Evolutionary conservation across 2,329 filamentous ascomycete species (phyloP).

Genomic region (Tolypocladium tropicale): DNA sequence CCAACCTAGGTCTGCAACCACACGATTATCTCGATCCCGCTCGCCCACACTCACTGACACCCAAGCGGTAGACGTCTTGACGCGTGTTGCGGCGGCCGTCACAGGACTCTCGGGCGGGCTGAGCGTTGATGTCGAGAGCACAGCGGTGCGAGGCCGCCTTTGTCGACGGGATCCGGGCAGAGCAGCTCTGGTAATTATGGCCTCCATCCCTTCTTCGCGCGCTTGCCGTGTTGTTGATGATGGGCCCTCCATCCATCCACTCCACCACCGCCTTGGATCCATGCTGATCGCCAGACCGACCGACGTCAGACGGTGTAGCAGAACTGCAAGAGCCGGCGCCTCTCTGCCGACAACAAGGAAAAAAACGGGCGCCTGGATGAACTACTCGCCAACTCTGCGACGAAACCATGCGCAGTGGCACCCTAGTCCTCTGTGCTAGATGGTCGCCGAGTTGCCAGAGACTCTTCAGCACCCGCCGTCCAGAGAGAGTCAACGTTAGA

Average conservation of each 20-base stretch:
- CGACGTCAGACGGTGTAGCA: not conserved
- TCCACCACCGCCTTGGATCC: not conserved
- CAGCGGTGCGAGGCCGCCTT: not conserved
- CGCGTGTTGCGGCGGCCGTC: not conserved
- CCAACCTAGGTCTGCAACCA: not conserved
- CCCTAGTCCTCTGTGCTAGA: not conserved
- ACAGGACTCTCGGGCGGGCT: not conserved
- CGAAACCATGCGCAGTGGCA: not conserved
- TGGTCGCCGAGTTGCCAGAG: not conserved
- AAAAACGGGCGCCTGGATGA: not conserved
- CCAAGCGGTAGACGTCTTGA: too few species aligned
- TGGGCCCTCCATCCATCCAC: not conserved
- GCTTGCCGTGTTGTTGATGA: not conserved
- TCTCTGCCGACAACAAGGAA: too few species aligned
- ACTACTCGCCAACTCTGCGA: not conserved
- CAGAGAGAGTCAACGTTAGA: slow-evolving; percentile 32
- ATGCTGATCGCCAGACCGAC: not conserved
- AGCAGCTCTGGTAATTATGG: not conserved
- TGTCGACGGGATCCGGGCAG: not conserved
- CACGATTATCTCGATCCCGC: not conserved
- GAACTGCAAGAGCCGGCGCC: not conserved
- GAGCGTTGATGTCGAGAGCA: not conserved
- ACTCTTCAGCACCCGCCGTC: slow-evolving; percentile 5
- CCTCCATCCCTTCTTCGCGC: not conserved
- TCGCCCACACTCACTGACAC: not conserved